Evolutionary conservation across 805 yeast genomes (phyloP), one percentile per base, ranked within the genome.

Genomic region (Candida pseudoglaebosa): DNA sequence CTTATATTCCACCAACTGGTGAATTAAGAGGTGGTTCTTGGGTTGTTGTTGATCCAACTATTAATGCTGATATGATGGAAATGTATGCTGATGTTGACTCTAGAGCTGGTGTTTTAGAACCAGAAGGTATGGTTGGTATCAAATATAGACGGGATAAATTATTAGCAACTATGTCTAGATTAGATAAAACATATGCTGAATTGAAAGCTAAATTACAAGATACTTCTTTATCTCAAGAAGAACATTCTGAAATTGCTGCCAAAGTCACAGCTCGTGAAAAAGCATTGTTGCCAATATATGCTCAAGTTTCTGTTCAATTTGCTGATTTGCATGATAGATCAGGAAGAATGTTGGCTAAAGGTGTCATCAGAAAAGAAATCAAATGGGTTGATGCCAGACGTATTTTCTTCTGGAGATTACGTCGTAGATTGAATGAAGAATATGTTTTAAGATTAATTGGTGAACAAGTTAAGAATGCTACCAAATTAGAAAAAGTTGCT

Each of bases 21-120:
- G 99, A 93, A 68, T 77, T 93, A 52, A 85, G 99, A 78, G 99
- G 99, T 73, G 99, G 99, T 62, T 91, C 99, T 18, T 93, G 99
- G 99, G 99, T 95, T 40, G 99, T 93, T 51, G 96, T 93, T 60
- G 99, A 93, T 67, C 97, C 99, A 48, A 87, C 97, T 36, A 93
- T 93, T 70, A 93, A 95, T 65, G 66, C 84, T 34, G 97, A 90
- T 46, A 87, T 87, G 86, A 95, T 93, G 96, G 99, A 93, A 71
- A 91, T 93, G 97, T 93, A 91, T 56, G 98, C 98, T 16, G 99
- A 95, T 64, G 83, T 78, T 36, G 93, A 93, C 39, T 77, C 98
- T 8, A 80, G 99, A 62, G 99, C 89, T 29, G 98, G 99, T 80
- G 96, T 93, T 43, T 74, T 95, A 60, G 99, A 93, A 70, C 98